phyloP scores from a whole-genome alignment of 805 yeast genomes.

The Candida tammaniensis region DNA sequence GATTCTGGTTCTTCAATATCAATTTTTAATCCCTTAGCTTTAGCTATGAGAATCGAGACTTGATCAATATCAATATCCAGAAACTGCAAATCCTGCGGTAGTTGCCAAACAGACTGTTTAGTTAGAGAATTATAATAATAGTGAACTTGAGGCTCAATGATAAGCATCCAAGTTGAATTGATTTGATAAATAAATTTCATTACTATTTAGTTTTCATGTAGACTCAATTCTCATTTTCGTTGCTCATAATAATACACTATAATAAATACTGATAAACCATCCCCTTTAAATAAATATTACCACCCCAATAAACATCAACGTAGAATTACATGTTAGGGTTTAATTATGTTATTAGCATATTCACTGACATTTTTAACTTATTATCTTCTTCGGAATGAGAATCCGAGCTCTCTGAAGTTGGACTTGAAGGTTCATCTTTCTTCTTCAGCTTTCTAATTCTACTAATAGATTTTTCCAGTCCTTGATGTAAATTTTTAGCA shows the following conservation, averaged over 20 bases:
- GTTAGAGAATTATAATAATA: slow-evolving; percentile 11
- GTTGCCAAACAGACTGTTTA: slow-evolving; percentile 7
- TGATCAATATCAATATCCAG: slow-evolving; percentile 8
- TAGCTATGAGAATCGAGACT: slow-evolving; percentile 10
- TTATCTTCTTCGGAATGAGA: slow-evolving; percentile 3
- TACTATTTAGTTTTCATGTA: no score
- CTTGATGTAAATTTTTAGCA: slow-evolving; percentile 44
- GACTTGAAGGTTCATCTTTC: slow-evolving; percentile 1
- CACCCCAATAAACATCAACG: no score
- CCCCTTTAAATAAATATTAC: no score
- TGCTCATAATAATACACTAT: slow-evolving; percentile 5
- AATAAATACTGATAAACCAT: slow-evolving; percentile 1
- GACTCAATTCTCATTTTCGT: no score
- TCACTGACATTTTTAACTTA: slow-evolving; percentile 36
- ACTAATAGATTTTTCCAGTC: slow-evolving; percentile 42
- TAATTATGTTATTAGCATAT: slow-evolving; percentile 37
- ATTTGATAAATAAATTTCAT: slow-evolving; percentile 12
- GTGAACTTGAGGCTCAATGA: slow-evolving; percentile 9
- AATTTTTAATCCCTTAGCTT: slow-evolving; percentile 13
- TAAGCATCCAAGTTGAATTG: slow-evolving; percentile 9
- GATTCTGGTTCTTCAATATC: slow-evolving; percentile 1
- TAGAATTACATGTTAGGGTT: no score
- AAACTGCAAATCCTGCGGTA: slow-evolving; percentile 8
- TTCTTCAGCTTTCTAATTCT: slow-evolving; percentile 39
- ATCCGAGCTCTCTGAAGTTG: no score